Evolutionary conservation across 306 rosid species (phyloP), one percentile per base, ranked within the genome.

Genomic region (Oemleria cerasiformis): DNA sequence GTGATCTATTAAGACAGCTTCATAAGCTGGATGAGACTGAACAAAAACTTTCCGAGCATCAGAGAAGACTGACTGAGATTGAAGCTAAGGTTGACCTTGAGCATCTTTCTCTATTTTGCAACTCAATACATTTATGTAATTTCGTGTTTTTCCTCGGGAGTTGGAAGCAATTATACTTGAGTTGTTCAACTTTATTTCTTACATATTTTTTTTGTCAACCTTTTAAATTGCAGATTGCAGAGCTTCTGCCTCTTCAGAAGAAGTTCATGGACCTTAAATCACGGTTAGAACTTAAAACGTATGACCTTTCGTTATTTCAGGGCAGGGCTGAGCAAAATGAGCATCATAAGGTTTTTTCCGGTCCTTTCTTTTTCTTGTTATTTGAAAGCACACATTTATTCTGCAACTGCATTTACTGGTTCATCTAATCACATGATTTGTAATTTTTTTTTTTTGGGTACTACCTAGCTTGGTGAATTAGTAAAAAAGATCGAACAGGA

Each of bases 251-350:
- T 41, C 91, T 86, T 76, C 87, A 91, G 72, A 91, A 89, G 69
- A 89, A 81, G 73, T 91, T 84, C 86, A 77, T 51, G 57, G 90
- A 82, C 73, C 87, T 91, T 67, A 91, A 87, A 78, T 65, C 85
- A 74, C 91, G 88, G 55, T 84, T 94, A 50, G 97, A 94, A 85
- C 92, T 94, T 40, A 94, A 91, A 68, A 73, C 65, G 41, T 82
- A 91, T 71, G 97, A 94, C 80, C 97, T 94, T 70, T 83, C 90
- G 30, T 74, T 94, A 70, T 94, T 91, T 77, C 96, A 87, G 80
- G 88, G 80, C 60, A 88, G 98, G 83, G 96, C 92, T 65, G 95
- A 89, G 85, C 95, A 94, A 78, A 94, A 94, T 80, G 98, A 91
- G 81, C 97, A 94, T 73, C 96, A 89, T 75, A 94, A 94, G 98